These are phyloP conservation scores for Mycena olivaceomarginata DNA, from an alignment of 768 basidiomycete species.

Conservation along the genomic window DNA sequence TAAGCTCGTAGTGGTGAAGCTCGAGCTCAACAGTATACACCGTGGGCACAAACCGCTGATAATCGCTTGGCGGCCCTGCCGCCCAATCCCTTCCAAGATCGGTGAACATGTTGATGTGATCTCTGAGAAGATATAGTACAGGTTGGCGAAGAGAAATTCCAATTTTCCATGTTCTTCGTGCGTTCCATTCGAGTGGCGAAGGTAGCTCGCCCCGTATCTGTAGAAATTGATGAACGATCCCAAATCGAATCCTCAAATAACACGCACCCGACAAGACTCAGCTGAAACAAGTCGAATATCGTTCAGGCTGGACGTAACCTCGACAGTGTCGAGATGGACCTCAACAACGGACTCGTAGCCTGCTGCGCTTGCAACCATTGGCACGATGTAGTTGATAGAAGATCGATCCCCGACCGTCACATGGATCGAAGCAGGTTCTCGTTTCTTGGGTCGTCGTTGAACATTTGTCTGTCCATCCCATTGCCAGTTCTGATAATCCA, in stretches of 20 bases:
- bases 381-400: slow-evolving; percentile 89
- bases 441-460: slow-evolving; percentile 70
- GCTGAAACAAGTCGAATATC: slow-evolving; percentile 87
- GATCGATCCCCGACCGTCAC: slow-evolving; percentile 87
- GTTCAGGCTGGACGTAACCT: slow-evolving; percentile 90
- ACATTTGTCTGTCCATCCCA: slow-evolving; percentile 82
- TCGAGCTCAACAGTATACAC: slow-evolving; percentile 83
- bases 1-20: slow-evolving; percentile 85
- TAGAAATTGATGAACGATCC: slow-evolving; percentile 1
- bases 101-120: slow-evolving; percentile 95
- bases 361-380: slow-evolving; percentile 82
- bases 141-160: slow-evolving; percentile 84
- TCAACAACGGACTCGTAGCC: slow-evolving; percentile 91
- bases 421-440: slow-evolving; percentile 84
- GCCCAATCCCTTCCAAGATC: slow-evolving; percentile 97
- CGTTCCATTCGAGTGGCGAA: slow-evolving; percentile 89
- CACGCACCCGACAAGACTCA: slow-evolving; percentile 84
- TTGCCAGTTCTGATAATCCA: slow-evolving; percentile 85
- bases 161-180: slow-evolving; percentile 86
- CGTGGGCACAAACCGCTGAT: slow-evolving; percentile 89
- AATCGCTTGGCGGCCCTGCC: slow-evolving; percentile 87
- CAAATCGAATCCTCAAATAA: slow-evolving; percentile 3
- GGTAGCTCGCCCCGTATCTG: slow-evolving; percentile 87
- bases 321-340: slow-evolving; percentile 87
- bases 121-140: slow-evolving; percentile 86